Evolutionary conservation across 345 rosid genomes (phyloP).

Genomic region (Aegle marmelos): DNA sequence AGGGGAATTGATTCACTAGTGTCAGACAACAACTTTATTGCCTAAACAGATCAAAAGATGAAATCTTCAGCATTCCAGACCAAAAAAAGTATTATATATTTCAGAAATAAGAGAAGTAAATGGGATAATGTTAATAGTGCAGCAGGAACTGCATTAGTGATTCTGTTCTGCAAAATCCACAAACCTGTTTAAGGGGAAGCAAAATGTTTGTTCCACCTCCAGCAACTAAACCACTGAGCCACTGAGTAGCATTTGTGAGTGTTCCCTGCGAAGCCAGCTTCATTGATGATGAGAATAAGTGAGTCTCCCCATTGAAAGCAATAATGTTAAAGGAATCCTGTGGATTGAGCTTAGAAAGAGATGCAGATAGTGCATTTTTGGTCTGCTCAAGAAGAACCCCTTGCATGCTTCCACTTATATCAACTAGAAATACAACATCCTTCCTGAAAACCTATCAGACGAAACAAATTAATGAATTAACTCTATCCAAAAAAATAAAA

Average conservation of each 20-base stretch:
- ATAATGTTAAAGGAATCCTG: slow-evolving; percentile 84
- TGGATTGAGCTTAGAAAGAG: slow-evolving; percentile 48
- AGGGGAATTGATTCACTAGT: slow-evolving; percentile 55
- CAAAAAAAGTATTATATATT: background rate
- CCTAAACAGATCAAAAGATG: slow-evolving; percentile 36
- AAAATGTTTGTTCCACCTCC: slow-evolving; percentile 73
- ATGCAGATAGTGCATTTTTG: slow-evolving; percentile 55
- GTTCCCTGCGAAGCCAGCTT: slow-evolving; percentile 56
- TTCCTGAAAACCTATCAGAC: slow-evolving; percentile 59
- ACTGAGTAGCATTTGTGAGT: slow-evolving; percentile 50
- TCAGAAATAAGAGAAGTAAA: background rate
- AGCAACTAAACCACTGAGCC: slow-evolving; percentile 59
- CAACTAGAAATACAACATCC: slow-evolving; percentile 73
- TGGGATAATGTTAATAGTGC: background rate
- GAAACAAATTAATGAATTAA: slow-evolving; percentile 4
- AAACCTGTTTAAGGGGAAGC: slow-evolving; percentile 66
- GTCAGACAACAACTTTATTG: slow-evolving; percentile 66
- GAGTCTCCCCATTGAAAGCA: slow-evolving; percentile 71
- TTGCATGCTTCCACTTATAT: slow-evolving; percentile 83
- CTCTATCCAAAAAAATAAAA: too few relatives aligned
- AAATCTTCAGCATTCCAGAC: background rate
- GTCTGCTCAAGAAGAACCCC: slow-evolving; percentile 61
- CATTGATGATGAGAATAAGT: slow-evolving; percentile 61
- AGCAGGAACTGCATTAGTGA: background rate
- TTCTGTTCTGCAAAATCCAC: background rate